These are phyloP conservation scores for Fusarium sp. DNA, from an alignment of 2,329 filamentous ascomycete species.

Conservation along the genomic window DNA sequence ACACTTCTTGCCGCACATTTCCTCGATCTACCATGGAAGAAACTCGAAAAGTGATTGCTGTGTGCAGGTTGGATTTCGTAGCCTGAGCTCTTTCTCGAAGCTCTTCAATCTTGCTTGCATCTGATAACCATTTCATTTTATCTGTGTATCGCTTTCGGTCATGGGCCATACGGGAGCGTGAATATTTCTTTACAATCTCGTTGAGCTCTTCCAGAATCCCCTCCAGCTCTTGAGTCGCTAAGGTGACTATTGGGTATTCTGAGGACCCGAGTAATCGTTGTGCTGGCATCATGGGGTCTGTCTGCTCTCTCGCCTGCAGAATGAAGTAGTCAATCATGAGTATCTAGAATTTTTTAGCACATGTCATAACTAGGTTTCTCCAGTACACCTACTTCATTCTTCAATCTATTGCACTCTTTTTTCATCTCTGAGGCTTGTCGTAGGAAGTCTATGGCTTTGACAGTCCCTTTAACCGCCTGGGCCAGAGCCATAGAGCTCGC, in stretches of 20 bases:
- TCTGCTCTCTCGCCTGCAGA: background rate
- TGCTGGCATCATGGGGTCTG: background rate
- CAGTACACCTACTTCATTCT: too few relatives aligned
- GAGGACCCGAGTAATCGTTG: background rate
- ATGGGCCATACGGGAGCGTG: background rate
- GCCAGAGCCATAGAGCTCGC: too few relatives aligned
- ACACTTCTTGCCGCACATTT: conserved; percentile 11
- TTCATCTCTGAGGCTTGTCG: too few relatives aligned
- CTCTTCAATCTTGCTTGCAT: background rate
- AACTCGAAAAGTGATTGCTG: background rate
- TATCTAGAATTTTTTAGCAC: background rate
- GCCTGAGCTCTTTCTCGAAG: conserved; percentile 9
- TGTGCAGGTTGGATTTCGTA: background rate
- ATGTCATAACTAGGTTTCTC: too few relatives aligned
- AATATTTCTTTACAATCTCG: background rate
- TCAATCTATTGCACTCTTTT: too few relatives aligned
- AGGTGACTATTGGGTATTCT: conserved; percentile 1
- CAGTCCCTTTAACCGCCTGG: too few relatives aligned
- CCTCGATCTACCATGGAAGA: conserved; percentile 3
- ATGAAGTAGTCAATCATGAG: conserved; percentile 19
- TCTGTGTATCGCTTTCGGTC: background rate
- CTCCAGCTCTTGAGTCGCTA: background rate
- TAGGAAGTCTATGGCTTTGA: too few relatives aligned
- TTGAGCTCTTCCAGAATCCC: background rate
- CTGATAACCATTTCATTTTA: conserved; percentile 19